Evolutionary conservation across 2,329 filamentous ascomycete genomes (phyloP).

Genomic region (Calycina herbarum): DNA sequence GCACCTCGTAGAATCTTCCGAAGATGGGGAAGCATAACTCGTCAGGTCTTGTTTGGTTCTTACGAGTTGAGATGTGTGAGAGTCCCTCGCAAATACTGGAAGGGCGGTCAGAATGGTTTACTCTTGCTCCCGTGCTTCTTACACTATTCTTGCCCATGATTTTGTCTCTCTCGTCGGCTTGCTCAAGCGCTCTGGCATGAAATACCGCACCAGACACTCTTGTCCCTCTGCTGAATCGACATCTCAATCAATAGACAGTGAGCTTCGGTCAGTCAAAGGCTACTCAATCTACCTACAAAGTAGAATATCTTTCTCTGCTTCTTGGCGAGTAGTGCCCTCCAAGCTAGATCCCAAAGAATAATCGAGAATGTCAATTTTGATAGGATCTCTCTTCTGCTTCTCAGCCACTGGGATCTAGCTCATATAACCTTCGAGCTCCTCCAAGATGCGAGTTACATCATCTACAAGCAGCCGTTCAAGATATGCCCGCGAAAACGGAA

Average conservation of each 20-base stretch:
- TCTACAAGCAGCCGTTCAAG: background rate
- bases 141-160: slow-evolving; percentile 9
- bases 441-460: background rate
- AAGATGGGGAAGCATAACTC: background rate
- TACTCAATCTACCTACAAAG: background rate
- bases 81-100: slow-evolving; percentile 5
- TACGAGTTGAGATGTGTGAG: background rate
- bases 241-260: background rate
- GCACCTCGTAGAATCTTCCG: background rate
- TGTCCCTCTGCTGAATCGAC: slow-evolving; percentile 2
- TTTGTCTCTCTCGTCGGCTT: background rate
- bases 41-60: background rate
- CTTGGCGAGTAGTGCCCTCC: background rate
- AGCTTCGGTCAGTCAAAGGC: background rate
- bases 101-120: background rate
- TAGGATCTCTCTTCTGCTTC: background rate
- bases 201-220: background rate
- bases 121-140: background rate
- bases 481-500: background rate
- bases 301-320: background rate
- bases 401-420: background rate
- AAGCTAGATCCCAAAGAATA: slow-evolving; percentile 2
- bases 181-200: background rate
- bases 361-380: slow-evolving; percentile 3
- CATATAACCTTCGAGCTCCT: background rate